Evolutionary conservation across 805 yeast species (phyloP).

Genomic region (Saturnispora dispora): DNA sequence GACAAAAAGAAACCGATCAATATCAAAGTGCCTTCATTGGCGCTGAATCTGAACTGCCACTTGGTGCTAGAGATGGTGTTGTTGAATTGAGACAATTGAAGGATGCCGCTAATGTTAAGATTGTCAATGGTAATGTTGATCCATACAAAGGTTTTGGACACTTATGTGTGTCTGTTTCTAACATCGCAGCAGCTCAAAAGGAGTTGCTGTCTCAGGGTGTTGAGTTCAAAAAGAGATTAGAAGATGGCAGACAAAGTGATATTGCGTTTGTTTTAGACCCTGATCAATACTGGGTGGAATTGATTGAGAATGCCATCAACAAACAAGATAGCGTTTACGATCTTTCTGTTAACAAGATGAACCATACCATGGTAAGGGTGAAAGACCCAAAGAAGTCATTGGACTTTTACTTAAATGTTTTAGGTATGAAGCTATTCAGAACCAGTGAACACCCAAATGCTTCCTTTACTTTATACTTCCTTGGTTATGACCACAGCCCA

Average conservation of each 20-base stretch:
- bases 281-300: conserved; percentile 94
- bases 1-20: conserved; percentile 42
- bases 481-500: conserved; percentile 55
- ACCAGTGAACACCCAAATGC: conserved; percentile 54
- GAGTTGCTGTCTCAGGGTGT: conserved; percentile 54
- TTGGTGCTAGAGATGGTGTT: conserved; percentile 49
- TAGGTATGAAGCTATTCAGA: conserved; percentile 72
- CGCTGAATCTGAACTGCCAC: conserved; percentile 35
- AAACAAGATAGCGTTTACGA: conserved; percentile 35
- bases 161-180: conserved; percentile 78
- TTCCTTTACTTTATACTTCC: conserved; percentile 75
- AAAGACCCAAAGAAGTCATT: conserved; percentile 73
- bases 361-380: conserved; percentile 90
- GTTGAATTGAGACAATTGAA: conserved; percentile 73
- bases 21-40: conserved; percentile 66
- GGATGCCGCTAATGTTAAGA: conserved; percentile 41
- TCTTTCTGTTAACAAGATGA: conserved; percentile 42
- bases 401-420: conserved; percentile 64
- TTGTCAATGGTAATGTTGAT: conserved; percentile 76
- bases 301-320: conserved; percentile 49
- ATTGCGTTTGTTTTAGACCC: conserved; percentile 96
- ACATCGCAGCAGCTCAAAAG: conserved; percentile 55
- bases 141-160: conserved; percentile 93
- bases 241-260: conserved; percentile 86
- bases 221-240: conserved; percentile 67